Percentiles rank a stretch among this genome's conserved stretches.
Evolutionary conservation across 768 basidiomycete species (phyloP).

Genomic region (Mycena amicta): DNA sequence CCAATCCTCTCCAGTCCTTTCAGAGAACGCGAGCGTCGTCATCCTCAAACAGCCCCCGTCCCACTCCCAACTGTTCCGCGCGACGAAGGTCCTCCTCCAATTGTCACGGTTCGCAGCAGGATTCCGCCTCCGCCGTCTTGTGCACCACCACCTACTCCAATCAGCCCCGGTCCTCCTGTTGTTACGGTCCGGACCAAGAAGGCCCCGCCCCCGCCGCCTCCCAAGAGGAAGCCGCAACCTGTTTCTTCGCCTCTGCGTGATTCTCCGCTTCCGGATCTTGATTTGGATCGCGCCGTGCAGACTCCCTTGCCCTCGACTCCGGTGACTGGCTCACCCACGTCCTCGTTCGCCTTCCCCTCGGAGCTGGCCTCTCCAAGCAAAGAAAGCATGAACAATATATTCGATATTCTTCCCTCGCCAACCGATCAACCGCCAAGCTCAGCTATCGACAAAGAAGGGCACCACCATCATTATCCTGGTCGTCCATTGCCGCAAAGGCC

Average conservation of each 20-base stretch:
- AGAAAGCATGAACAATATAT: neutral
- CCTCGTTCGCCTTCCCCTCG: constrained; percentile 1
- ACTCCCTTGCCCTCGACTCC: constrained; percentile 44
- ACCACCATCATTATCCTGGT: constrained; percentile 53
- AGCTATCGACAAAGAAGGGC: constrained; percentile 18
- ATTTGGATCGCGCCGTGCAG: constrained; percentile 37
- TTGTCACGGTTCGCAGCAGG: neutral
- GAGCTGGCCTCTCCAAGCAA: neutral
- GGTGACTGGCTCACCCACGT: constrained; percentile 20
- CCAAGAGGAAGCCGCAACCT: constrained; percentile 25
- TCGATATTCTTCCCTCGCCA: neutral
- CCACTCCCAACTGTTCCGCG: neutral
- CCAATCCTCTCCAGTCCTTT: neutral
- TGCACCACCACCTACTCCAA: constrained; percentile 7
- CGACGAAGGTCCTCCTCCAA: neutral
- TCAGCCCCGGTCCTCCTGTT: constrained; percentile 28
- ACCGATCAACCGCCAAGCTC: neutral
- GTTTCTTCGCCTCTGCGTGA: constrained; percentile 34
- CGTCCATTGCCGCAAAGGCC: constrained; percentile 56
- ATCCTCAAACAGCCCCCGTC: neutral
- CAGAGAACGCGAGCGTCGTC: neutral
- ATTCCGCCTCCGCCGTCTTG: constrained; percentile 6
- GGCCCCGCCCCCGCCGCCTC: constrained; percentile 26
- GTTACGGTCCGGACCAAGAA: constrained; percentile 36
- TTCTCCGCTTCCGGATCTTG: constrained; percentile 24